These are phyloP conservation scores for Kluyveromyces aestuarii DNA, from an alignment of 805 yeast species.

Conservation along the genomic window DNA sequence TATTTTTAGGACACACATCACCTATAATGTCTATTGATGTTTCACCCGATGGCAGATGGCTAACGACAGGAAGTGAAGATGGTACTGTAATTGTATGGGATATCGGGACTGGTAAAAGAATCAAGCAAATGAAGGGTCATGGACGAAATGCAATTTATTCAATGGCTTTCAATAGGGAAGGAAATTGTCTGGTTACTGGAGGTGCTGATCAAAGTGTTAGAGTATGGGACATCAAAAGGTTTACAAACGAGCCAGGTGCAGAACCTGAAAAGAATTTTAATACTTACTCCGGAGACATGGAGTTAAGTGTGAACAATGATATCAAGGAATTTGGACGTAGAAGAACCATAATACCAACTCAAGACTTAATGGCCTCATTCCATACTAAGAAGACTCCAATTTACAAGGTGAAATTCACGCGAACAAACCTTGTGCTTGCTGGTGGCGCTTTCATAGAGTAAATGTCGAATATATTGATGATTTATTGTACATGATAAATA, in stretches of 20 bases:
- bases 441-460: slow-evolving; percentile 73
- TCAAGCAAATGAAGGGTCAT: slow-evolving; percentile 92
- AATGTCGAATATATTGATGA: slow-evolving; percentile 1
- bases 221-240: slow-evolving; percentile 90
- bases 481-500: neutral
- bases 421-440: slow-evolving; percentile 83
- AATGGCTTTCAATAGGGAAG: slow-evolving; percentile 75
- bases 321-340: slow-evolving; percentile 43
- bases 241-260: slow-evolving; percentile 70
- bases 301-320: slow-evolving; percentile 28
- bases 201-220: slow-evolving; percentile 90
- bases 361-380: slow-evolving; percentile 88
- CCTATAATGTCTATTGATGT: slow-evolving; percentile 79
- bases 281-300: slow-evolving; percentile 28
- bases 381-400: slow-evolving; percentile 93
- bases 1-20: slow-evolving; percentile 89
- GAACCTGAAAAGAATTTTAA: slow-evolving; percentile 61
- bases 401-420: slow-evolving; percentile 84
- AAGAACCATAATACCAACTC: slow-evolving; percentile 68
- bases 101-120: slow-evolving; percentile 77
- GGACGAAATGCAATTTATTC: slow-evolving; percentile 83
- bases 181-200: slow-evolving; percentile 80
- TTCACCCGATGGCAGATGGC: slow-evolving; percentile 95
- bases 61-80: slow-evolving; percentile 93
- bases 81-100: slow-evolving; percentile 88